phyloP scores from a whole-genome alignment of 495 filamentous ascomycete genomes.

The Tuber aestivum region DNA sequence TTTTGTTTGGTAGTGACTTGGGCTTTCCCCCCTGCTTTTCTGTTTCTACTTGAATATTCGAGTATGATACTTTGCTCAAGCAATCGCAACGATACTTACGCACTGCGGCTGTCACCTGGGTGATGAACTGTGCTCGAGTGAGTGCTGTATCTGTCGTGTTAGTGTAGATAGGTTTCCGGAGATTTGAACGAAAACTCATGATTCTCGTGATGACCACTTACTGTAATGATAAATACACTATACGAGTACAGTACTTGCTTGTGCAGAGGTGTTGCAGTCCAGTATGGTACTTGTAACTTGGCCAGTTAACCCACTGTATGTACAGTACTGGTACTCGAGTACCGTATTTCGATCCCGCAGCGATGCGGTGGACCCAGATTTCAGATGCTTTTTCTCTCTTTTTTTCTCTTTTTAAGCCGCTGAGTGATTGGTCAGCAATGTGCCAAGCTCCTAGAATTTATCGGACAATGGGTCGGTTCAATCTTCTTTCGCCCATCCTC shows the following conservation, averaged over 20 bases:
- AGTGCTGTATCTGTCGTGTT: background rate
- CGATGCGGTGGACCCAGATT: background rate
- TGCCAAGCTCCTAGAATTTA: background rate
- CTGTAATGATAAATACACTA: background rate
- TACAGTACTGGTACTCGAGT: too few relatives aligned
- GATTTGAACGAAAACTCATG: background rate
- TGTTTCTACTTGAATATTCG: background rate
- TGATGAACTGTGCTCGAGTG: background rate
- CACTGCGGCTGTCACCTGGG: background rate
- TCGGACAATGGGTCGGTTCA: background rate
- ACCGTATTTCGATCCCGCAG: background rate
- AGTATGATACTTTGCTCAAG: background rate
- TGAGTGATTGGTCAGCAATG: background rate
- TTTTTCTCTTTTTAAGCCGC: too few relatives aligned
- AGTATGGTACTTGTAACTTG: background rate
- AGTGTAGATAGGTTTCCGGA: background rate
- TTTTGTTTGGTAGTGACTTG: background rate
- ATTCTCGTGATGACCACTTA: background rate
- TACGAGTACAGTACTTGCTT: background rate
- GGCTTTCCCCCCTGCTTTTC: background rate
- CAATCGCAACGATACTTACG: background rate
- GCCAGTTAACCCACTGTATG: background rate
- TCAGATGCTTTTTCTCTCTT: background rate
- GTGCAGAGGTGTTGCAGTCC: background rate
- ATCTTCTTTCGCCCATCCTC: background rate